Percentiles rank a stretch among this genome's conserved stretches.
Conservation (phyloP, 2,329 filamentous ascomycete genomes). For the Cytospora mali region DNA sequence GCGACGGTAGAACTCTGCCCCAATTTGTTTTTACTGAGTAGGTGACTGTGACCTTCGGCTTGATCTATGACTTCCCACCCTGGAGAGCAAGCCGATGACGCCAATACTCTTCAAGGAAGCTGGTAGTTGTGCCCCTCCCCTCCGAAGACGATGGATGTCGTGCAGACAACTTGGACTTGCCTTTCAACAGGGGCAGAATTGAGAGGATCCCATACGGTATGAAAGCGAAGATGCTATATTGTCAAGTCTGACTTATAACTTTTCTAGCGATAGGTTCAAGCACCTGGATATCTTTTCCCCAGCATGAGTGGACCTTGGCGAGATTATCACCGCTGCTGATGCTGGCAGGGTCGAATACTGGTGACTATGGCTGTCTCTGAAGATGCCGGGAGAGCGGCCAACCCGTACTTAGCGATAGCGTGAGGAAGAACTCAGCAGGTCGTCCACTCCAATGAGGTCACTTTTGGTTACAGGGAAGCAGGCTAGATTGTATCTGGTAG, state of each 20-base stretch:
- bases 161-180: slow-evolving; percentile 6
- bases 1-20: not conserved
- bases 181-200: not conserved
- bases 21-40: not conserved
- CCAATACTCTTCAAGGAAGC: not conserved
- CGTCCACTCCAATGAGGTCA: not conserved
- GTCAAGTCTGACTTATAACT: too few species aligned
- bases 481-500: not conserved
- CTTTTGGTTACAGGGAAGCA: not conserved
- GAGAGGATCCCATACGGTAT: not conserved
- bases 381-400: not conserved
- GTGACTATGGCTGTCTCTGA: not conserved
- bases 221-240: not conserved
- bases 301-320: not conserved
- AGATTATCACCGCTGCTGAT: not conserved
- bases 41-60: not conserved
- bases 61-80: not conserved
- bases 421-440: not conserved
- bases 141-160: slow-evolving; percentile 10
- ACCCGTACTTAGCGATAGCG: not conserved
- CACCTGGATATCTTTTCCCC: too few species aligned
- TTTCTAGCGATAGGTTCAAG: not conserved
- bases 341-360: not conserved
- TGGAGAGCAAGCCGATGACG: not conserved
- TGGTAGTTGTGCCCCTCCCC: not conserved